Percentiles rank a stretch among this genome's conserved stretches.
These are phyloP conservation scores for Nannochloropsis salina DNA, from an alignment of 108 stramenopile species.

Conservation along the genomic window DNA sequence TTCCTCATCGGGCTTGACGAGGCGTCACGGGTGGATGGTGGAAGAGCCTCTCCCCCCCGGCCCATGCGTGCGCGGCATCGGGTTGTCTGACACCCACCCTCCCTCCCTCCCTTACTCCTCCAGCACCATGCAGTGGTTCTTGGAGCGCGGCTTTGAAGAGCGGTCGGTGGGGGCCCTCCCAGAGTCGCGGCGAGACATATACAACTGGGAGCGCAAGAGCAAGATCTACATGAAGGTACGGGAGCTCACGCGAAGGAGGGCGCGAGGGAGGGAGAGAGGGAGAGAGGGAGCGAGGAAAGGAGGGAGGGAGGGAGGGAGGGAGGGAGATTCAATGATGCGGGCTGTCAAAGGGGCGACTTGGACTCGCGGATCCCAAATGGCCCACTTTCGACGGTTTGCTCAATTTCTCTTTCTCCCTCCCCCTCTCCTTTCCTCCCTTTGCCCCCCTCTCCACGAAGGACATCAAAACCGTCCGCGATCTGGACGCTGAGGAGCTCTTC, in stretches of 20 bases:
- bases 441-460: background rate
- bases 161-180: slow-evolving; percentile 30
- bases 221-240: slow-evolving; percentile 28
- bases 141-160: slow-evolving; percentile 76
- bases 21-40: too few relatives aligned
- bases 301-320: background rate
- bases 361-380: too few relatives aligned
- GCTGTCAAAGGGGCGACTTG: too few relatives aligned
- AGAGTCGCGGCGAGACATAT: slow-evolving; percentile 20
- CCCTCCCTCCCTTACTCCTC: background rate
- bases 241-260: background rate
- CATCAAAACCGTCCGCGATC: slow-evolving; percentile 33
- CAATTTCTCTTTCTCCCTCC: background rate
- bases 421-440: background rate
- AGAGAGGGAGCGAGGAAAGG: background rate
- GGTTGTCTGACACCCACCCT: too few relatives aligned
- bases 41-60: background rate
- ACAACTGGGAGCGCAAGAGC: slow-evolving; percentile 43
- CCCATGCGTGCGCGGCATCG: too few relatives aligned
- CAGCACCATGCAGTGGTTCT: slow-evolving; percentile 89
- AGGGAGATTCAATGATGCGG: too few relatives aligned
- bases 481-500: slow-evolving; percentile 44
- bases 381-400: background rate
- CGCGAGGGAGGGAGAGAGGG: background rate
- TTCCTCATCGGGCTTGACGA: background rate